Percentiles rank a stretch among this genome's conserved stretches.
These are phyloP conservation scores for Jatropha podagrica DNA, from an alignment of 441 rosid species.

Conservation along the genomic window DNA sequence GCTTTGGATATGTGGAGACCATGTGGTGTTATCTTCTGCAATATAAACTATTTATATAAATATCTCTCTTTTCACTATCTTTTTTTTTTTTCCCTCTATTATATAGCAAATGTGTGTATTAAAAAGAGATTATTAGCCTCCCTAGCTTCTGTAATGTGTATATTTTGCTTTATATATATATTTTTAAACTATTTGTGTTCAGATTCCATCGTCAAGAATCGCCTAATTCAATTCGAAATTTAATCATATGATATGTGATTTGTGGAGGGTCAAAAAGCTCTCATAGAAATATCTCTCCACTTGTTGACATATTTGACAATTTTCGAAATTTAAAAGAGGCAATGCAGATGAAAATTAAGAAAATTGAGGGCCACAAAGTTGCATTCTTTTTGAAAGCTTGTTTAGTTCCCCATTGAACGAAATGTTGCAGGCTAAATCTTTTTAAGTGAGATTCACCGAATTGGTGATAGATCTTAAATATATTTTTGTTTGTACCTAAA, in stretches of 20 bases:
- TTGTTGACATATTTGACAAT: conserved; percentile 21
- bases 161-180: not conserved
- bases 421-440: no score
- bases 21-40: conserved; percentile 25
- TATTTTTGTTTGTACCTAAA: no score
- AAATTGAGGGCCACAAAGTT: not conserved
- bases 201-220: no score
- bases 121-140: not conserved
- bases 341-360: not conserved
- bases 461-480: no score
- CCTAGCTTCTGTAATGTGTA: not conserved
- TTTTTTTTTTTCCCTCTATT: conserved; percentile 1
- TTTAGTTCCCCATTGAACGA: not conserved
- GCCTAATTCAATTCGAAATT: no score
- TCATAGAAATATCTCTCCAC: not conserved
- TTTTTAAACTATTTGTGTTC: not conserved
- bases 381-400: not conserved
- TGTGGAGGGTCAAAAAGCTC: conserved; percentile 23
- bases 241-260: not conserved
- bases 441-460: no score
- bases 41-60: not conserved
- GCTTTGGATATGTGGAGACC: conserved; percentile 27
- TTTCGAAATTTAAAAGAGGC: conserved; percentile 8
- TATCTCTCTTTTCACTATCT: not conserved
- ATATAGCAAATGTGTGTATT: no score